A percentile compares a stretch with the other conserved stretches of the same genome.
Conservation (phyloP, 2,329 filamentous ascomycete species). For the Fusarium armeniacum region DNA sequence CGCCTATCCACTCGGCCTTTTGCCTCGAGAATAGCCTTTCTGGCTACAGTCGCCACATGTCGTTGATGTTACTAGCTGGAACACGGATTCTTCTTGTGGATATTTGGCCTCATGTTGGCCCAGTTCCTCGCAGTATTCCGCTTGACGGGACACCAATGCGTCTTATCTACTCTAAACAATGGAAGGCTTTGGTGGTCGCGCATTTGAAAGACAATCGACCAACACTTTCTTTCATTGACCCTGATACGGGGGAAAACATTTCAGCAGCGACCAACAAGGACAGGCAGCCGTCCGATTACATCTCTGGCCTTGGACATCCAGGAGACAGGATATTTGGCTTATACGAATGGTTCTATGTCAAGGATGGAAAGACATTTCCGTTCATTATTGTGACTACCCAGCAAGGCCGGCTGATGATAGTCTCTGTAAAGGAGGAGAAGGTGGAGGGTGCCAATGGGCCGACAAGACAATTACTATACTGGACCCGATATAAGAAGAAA, state of each 20-base stretch:
- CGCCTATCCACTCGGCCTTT: conserved; percentile 63
- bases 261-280: conserved; percentile 62
- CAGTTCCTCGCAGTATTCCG: conserved; percentile 65
- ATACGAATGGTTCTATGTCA: conserved; percentile 73
- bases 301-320: conserved; percentile 68
- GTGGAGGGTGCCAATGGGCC: conserved; percentile 31
- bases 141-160: conserved; percentile 64
- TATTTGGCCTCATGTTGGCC: conserved; percentile 60
- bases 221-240: conserved; percentile 69
- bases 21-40: conserved; percentile 59
- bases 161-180: conserved; percentile 67
- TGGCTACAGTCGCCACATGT: conserved; percentile 55
- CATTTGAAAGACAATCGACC: conserved; percentile 60
- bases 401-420: conserved; percentile 68
- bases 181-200: conserved; percentile 69
- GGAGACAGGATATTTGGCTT: conserved; percentile 73
- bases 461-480: conserved; percentile 61
- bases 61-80: conserved; percentile 65
- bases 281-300: conserved; percentile 60
- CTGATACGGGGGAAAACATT: conserved; percentile 66
- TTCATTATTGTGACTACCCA: conserved; percentile 73
- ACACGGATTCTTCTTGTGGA: conserved; percentile 67
- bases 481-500: conserved; percentile 66
- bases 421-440: conserved; percentile 60
- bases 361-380: conserved; percentile 69